Conservation (phyloP, 352 stramenopile species). For the Saprolegnia diclina region DNA sequence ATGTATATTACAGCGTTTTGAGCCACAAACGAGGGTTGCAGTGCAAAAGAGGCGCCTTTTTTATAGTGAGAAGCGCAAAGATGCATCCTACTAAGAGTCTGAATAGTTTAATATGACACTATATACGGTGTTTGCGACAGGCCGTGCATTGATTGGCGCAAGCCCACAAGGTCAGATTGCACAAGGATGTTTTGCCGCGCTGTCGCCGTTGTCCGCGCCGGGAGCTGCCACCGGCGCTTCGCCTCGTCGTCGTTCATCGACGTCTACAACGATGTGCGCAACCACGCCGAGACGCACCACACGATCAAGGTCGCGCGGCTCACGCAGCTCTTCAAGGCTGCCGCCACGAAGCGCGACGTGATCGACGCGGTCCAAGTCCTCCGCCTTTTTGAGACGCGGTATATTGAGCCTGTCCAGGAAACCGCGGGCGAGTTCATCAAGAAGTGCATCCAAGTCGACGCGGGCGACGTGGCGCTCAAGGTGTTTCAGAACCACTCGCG, state of each 20-base stretch:
- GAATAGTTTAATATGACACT: background rate
- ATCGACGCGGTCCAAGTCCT: slow-evolving; percentile 2
- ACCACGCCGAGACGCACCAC: slow-evolving; percentile 4
- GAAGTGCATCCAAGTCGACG: slow-evolving; percentile 3
- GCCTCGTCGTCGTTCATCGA: background rate
- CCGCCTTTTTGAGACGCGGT: slow-evolving; percentile 5
- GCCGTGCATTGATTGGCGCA: slow-evolving; percentile 8
- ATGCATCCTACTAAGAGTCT: no score
- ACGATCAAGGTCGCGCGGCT: slow-evolving; percentile 15
- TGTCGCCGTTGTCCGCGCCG: slow-evolving; percentile 1
- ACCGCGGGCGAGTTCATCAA: slow-evolving; percentile 23
- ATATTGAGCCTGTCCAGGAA: slow-evolving; percentile 15
- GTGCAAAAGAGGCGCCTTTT: no score
- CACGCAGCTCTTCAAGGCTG: slow-evolving; percentile 18
- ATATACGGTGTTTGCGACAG: background rate
- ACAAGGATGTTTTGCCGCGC: background rate
- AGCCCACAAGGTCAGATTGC: slow-evolving; percentile 13
- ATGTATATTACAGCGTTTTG: no score
- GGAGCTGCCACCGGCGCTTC: background rate
- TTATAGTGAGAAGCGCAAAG: no score
- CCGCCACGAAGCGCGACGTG: slow-evolving; percentile 11
- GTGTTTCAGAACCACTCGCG: slow-evolving; percentile 12
- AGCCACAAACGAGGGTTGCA: no score
- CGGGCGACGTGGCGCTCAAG: slow-evolving; percentile 18
- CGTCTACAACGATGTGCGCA: slow-evolving; percentile 4